Conservation (phyloP, 306 rosid species). For the Lotus japonicus region DNA sequence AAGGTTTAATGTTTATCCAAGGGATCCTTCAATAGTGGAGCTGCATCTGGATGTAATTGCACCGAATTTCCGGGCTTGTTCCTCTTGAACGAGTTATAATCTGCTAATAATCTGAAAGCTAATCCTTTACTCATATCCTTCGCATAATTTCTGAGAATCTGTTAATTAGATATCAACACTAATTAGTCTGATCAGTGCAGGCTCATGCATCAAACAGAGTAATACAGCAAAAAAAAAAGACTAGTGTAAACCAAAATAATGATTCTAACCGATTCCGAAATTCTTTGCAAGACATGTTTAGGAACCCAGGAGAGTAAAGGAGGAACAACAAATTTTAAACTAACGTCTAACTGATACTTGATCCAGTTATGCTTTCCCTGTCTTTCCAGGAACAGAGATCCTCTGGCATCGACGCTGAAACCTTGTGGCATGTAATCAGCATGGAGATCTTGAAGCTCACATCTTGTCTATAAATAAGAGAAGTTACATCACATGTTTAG, state of each 20-base stretch:
- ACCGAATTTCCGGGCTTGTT: neutral
- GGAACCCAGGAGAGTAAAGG: slow-evolving; percentile 29
- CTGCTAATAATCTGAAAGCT: slow-evolving; percentile 17
- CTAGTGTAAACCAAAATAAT: neutral
- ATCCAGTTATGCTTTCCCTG: neutral
- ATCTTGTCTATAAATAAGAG: slow-evolving; percentile 1
- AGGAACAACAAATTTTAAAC: slow-evolving; percentile 12
- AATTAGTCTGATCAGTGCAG: neutral
- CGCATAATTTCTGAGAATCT: slow-evolving; percentile 5
- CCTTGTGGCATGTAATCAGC: slow-evolving; percentile 5
- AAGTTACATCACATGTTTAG: too few relatives aligned
- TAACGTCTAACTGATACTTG: slow-evolving; percentile 17
- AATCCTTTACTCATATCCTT: slow-evolving; percentile 25
- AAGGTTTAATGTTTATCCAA: too few relatives aligned
- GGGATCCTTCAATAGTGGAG: too few relatives aligned
- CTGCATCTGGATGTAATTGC: neutral
- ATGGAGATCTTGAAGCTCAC: slow-evolving; percentile 13
- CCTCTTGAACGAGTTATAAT: slow-evolving; percentile 21
- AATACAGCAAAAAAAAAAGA: neutral
- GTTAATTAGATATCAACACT: neutral
- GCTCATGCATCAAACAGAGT: neutral
- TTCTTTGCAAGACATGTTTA: neutral
- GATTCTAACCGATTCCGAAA: slow-evolving; percentile 19
- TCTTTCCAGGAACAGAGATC: slow-evolving; percentile 20
- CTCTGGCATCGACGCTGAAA: slow-evolving; percentile 18